Conservation (phyloP, 768 basidiomycete genomes). For the Kwoniella europaea region DNA sequence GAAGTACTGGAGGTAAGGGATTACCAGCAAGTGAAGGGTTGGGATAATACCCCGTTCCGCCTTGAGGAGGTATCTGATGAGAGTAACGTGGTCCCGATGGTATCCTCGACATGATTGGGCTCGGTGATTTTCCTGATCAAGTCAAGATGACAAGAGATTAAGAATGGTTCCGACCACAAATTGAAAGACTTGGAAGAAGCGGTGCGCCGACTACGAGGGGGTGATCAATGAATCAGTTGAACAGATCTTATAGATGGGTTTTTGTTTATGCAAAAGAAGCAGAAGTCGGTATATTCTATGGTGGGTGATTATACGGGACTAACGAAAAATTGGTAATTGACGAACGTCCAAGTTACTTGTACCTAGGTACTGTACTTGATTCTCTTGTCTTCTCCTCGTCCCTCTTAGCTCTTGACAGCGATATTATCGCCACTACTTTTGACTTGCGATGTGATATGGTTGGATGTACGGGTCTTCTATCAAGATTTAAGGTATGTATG, state of each 20-base stretch:
- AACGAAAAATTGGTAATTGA: neutral
- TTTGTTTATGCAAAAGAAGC: too few species aligned
- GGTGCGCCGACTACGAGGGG: neutral
- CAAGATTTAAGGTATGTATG: neutral
- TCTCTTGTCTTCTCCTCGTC: neutral
- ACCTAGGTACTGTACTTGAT: neutral
- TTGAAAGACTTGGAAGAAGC: neutral
- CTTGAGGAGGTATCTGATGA: slow-evolving; percentile 19
- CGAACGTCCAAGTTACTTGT: neutral
- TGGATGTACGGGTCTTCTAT: neutral
- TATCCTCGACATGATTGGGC: slow-evolving; percentile 21
- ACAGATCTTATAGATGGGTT: too few species aligned
- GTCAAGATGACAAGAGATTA: neutral
- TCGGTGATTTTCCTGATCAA: neutral
- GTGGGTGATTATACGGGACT: neutral
- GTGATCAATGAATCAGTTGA: too few species aligned
- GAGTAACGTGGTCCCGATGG: slow-evolving; percentile 21
- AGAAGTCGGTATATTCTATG: too few species aligned
- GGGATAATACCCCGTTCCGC: slow-evolving; percentile 4
- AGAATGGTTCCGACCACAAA: neutral
- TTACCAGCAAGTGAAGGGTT: neutral
- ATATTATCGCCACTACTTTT: slow-evolving; percentile 1
- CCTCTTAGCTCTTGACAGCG: neutral
- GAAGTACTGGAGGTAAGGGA: slow-evolving; percentile 12
- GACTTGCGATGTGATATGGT: too few species aligned